Conservation (phyloP, 192 early-diverging fungal species). For the Entrophospora sp. region DNA sequence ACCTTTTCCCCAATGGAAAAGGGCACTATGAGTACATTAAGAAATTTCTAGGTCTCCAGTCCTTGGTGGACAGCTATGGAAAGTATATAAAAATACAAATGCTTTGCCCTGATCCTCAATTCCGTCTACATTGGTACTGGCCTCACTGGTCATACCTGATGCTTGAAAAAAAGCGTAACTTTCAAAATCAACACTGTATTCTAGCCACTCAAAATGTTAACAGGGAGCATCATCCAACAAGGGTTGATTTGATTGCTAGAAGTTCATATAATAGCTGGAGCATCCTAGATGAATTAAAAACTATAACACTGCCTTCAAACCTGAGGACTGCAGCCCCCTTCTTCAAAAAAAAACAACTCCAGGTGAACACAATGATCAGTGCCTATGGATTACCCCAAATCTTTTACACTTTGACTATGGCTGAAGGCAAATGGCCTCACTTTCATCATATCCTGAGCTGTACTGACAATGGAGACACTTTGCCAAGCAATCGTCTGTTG, state of each 20-base stretch:
- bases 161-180: background rate
- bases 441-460: no score
- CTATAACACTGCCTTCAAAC: background rate
- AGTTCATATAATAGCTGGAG: background rate
- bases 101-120: background rate
- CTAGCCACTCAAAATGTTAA: background rate
- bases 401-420: background rate
- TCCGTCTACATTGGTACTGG: background rate
- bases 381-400: background rate
- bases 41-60: background rate
- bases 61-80: background rate
- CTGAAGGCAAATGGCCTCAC: no score
- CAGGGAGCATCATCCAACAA: background rate
- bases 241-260: background rate
- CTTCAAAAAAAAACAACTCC: background rate
- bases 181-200: background rate
- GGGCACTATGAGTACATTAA: background rate
- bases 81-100: constrained; percentile 10
- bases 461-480: no score
- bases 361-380: background rate
- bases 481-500: background rate
- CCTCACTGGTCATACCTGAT: background rate
- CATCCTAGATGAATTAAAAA: background rate
- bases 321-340: background rate
- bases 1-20: background rate